Percentiles rank a stretch among this genome's conserved stretches.
phyloP scores from a whole-genome alignment of 106 monocot species.

The Dendrobium nobile region DNA sequence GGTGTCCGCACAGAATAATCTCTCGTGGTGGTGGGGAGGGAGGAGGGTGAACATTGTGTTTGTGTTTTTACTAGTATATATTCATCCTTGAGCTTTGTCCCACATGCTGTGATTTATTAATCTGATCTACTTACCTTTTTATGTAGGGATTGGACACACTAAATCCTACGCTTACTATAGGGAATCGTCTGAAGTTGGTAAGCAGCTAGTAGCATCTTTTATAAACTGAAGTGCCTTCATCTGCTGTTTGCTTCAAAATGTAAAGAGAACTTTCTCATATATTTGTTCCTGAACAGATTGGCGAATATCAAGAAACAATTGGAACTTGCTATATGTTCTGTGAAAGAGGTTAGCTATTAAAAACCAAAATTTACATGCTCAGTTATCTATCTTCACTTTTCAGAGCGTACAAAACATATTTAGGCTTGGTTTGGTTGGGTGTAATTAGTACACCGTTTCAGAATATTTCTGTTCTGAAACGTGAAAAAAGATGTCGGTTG shows the following conservation, averaged over 20 bases:
- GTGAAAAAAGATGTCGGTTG: too few relatives aligned
- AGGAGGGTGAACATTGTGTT: too few relatives aligned
- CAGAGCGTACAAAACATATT: too few relatives aligned
- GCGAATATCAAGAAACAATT: constrained; percentile 60
- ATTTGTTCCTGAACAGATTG: constrained; percentile 27
- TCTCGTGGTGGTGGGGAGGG: too few relatives aligned
- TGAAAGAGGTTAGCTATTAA: constrained; percentile 31
- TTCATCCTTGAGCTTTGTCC: neutral
- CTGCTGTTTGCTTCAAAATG: neutral
- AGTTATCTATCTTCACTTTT: neutral
- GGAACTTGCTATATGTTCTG: constrained; percentile 60
- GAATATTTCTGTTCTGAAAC: too few relatives aligned
- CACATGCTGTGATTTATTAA: neutral
- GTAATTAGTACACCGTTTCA: too few relatives aligned
- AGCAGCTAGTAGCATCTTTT: neutral
- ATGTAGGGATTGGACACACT: constrained; percentile 52
- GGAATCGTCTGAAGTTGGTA: constrained; percentile 36
- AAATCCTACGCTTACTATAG: constrained; percentile 40
- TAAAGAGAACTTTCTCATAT: neutral
- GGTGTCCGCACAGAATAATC: too few relatives aligned
- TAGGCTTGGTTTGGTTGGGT: too few relatives aligned
- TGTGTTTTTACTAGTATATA: neutral
- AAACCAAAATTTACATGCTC: too few relatives aligned
- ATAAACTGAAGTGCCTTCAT: neutral
- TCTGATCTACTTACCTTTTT: neutral